Evolutionary conservation across 257 asterid genomes (phyloP).

Genomic region (Datura wrightii): DNA sequence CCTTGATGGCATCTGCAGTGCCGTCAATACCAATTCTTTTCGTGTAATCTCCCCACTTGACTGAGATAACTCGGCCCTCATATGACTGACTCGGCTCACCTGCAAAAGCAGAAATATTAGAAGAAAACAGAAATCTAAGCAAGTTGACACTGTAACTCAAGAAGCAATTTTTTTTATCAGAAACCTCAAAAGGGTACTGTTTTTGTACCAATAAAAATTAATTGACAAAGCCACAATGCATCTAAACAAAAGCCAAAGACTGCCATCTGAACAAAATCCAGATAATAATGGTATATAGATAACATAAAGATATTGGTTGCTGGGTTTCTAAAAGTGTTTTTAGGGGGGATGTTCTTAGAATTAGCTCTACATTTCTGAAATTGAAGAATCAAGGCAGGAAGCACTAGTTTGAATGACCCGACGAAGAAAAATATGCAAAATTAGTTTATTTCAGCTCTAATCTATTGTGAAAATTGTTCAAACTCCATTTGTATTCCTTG

Average conservation of each 20-base stretch:
- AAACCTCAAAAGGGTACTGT: conserved; percentile 18
- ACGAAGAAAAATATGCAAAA: conserved; percentile 15
- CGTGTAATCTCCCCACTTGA: conserved; percentile 71
- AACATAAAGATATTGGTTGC: not conserved
- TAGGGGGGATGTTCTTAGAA: not conserved
- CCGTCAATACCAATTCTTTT: conserved; percentile 88
- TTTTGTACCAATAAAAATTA: not conserved
- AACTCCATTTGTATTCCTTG: conserved; percentile 1
- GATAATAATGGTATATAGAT: not conserved
- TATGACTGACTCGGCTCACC: conserved; percentile 68
- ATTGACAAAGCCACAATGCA: conserved; percentile 3
- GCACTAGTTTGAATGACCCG: not conserved
- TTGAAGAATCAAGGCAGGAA: not conserved
- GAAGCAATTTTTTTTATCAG: not conserved
- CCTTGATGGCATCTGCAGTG: conserved; percentile 76
- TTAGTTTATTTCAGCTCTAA: conserved; percentile 3
- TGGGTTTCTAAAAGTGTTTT: not conserved
- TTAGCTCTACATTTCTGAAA: not conserved
- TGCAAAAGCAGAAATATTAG: conserved; percentile 37
- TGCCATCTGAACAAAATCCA: not conserved
- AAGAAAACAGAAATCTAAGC: not conserved
- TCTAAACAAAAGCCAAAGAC: not conserved
- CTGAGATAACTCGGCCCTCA: conserved; percentile 80
- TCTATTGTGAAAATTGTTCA: conserved; percentile 6
- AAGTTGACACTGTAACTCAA: not conserved